Evolutionary conservation across 2,329 filamentous ascomycete genomes (phyloP).

Genomic region (Scedosporium aurantiacum): DNA sequence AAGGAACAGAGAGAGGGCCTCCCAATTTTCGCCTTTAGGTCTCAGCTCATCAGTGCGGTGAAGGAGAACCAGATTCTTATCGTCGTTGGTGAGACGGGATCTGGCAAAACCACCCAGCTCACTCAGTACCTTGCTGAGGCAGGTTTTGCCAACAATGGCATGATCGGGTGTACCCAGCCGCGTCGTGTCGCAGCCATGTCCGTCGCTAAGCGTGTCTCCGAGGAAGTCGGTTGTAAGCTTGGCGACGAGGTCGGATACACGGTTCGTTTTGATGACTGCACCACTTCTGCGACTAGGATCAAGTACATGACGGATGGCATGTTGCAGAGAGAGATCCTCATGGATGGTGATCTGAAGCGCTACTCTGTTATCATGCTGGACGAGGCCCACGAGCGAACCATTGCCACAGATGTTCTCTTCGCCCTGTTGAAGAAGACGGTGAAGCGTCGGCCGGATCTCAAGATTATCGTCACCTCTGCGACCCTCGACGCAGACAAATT

Average conservation of each 20-base stretch:
- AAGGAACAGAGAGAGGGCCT: slow-evolving; percentile 87
- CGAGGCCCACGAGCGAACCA: slow-evolving; percentile 94
- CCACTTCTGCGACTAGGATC: slow-evolving; percentile 76
- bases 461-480: slow-evolving; percentile 92
- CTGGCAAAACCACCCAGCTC: slow-evolving; percentile 92
- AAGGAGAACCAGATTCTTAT: slow-evolving; percentile 82
- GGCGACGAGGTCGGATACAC: slow-evolving; percentile 94
- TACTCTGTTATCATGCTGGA: slow-evolving; percentile 98
- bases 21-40: slow-evolving; percentile 81
- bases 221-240: slow-evolving; percentile 85
- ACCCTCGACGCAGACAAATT: slow-evolving; percentile 97
- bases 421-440: slow-evolving; percentile 88
- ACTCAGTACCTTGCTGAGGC: slow-evolving; percentile 92
- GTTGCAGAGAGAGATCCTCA: slow-evolving; percentile 86
- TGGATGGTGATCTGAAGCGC: slow-evolving; percentile 77
- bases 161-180: slow-evolving; percentile 94
- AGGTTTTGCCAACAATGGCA: slow-evolving; percentile 74
- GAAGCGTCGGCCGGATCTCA: slow-evolving; percentile 74
- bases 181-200: slow-evolving; percentile 96
- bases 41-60: slow-evolving; percentile 78
- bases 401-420: slow-evolving; percentile 91
- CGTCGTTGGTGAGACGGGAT: slow-evolving; percentile 94
- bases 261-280: slow-evolving; percentile 94
- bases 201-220: slow-evolving; percentile 89
- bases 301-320: slow-evolving; percentile 99